A percentile compares a stretch with the other conserved stretches of the same genome.
Conservation (phyloP, 306 rosid genomes). For the Crataegus laevigata region DNA sequence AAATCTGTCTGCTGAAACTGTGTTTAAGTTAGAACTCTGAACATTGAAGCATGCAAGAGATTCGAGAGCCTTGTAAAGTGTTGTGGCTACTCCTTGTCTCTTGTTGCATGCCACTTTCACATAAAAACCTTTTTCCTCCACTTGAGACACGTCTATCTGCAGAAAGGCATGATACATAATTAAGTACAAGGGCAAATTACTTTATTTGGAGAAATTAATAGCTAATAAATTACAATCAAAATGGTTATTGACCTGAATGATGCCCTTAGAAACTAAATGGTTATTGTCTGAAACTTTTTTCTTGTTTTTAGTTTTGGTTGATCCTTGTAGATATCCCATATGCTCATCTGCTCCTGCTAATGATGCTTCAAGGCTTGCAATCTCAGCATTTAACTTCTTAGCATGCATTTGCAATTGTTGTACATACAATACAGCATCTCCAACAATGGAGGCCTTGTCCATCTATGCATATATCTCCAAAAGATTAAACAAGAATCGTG, state of each 20-base stretch:
- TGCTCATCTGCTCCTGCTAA: conserved; percentile 27
- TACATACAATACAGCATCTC: conserved; percentile 72
- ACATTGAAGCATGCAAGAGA: conserved; percentile 57
- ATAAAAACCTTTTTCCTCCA: conserved; percentile 73
- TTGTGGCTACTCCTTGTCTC: conserved; percentile 55
- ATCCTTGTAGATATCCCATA: conserved; percentile 19
- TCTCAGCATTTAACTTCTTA: conserved; percentile 60
- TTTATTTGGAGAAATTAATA: not conserved
- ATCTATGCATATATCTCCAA: conserved; percentile 33
- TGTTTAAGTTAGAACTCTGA: conserved; percentile 63
- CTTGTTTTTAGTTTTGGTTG: conserved; percentile 23
- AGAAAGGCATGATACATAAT: not conserved
- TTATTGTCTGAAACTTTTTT: conserved; percentile 16
- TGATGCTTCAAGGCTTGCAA: conserved; percentile 63
- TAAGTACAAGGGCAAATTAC: not conserved
- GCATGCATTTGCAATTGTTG: conserved; percentile 65
- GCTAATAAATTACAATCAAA: not conserved
- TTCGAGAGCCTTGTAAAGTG: conserved; percentile 69
- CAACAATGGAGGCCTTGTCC: conserved; percentile 94
- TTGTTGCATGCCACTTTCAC: conserved; percentile 55
- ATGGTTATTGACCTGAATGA: conserved; percentile 44
- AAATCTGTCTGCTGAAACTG: conserved; percentile 42
- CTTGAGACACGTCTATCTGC: conserved; percentile 76
- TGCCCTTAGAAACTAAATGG: conserved; percentile 33
- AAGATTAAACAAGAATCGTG: not conserved